Evolutionary conservation across 495 filamentous ascomycete genomes (phyloP), one percentile per base, ranked within the genome.

Genomic region (Schizothecium vesticola): DNA sequence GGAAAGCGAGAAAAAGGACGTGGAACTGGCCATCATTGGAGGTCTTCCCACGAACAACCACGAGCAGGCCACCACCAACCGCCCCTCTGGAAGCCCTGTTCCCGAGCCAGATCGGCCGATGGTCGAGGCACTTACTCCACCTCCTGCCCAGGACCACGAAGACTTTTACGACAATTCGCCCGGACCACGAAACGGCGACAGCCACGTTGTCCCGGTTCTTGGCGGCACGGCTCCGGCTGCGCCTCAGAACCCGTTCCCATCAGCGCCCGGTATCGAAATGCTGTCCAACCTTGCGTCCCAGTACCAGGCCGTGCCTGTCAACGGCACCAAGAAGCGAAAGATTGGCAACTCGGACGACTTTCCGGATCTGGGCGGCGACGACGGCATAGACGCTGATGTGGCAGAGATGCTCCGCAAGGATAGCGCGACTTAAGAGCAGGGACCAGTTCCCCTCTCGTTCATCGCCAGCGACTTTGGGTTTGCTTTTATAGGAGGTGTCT

Each of bases 11-110:
- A 95, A 94, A 75, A 86, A 86, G 51, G 91, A 94, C 7, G 92
- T 99, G 10, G 95, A 99, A 78, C 86, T 93, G 69, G 88, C 86
- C 29, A 97, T 98, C 66, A 89, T 97, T 84, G 85, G 89, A 57
- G 91, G 91, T 8, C 85, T 96, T 23, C 88, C 89, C 25, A 80
- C 82, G 11, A 77, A 75, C 3, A 77, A 77, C 43, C 78, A 80
- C 66, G 74, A 80, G n/a, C 72, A 76, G 56, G 77, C 80, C n/a
- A 73, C 80, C 7, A 73, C 73, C 11, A 77, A 78, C n/a, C 78
- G 73, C 11, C 72, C 74, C 25, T 77, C 78, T 6, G 77, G 74
- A 21, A 79, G 75, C 57, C 75, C 79, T 13, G 65, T 55, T 1
- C 77, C 81, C 8, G 86, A 90, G 63, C 79, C 85, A 3, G 80